Conservation (phyloP, 2,329 filamentous ascomycete genomes). For the Pestalotiopsis fici region DNA sequence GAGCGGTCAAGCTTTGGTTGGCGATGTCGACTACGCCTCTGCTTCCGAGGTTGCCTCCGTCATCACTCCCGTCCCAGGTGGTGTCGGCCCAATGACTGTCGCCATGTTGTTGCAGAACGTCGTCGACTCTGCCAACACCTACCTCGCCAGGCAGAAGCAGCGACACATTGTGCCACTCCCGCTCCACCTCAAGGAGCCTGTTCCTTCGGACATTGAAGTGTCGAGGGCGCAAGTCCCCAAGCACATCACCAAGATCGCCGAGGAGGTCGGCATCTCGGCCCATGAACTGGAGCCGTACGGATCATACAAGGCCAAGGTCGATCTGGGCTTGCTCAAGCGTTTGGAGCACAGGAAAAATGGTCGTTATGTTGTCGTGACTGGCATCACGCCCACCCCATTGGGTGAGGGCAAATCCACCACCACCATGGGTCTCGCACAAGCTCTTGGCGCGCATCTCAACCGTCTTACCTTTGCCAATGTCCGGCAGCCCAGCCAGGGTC, state of each 20-base stretch:
- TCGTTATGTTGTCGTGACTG: slow-evolving; percentile 88
- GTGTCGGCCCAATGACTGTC: slow-evolving; percentile 98
- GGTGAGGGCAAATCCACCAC: slow-evolving; percentile 99
- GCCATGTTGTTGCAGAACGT: slow-evolving; percentile 98
- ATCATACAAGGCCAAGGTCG: slow-evolving; percentile 94
- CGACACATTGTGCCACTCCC: slow-evolving; percentile 82
- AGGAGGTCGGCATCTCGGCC: slow-evolving; percentile 84
- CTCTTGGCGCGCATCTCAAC: slow-evolving; percentile 83
- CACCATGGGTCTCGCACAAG: slow-evolving; percentile 92
- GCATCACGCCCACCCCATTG: slow-evolving; percentile 94
- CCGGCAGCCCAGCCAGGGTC: slow-evolving; percentile 92
- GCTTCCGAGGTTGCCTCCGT: slow-evolving; percentile 84
- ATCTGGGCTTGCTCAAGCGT: slow-evolving; percentile 77
- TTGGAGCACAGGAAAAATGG: slow-evolving; percentile 86
- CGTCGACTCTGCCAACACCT: slow-evolving; percentile 78
- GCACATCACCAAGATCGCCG: slow-evolving; percentile 79
- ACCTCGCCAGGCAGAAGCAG: slow-evolving; percentile 81
- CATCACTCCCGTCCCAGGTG: slow-evolving; percentile 95
- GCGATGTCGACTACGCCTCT: slow-evolving; percentile 90
- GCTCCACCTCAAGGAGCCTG: slow-evolving; percentile 74
- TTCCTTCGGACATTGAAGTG: slow-evolving; percentile 94
- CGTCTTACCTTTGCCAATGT: slow-evolving; percentile 95
- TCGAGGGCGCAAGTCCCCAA: slow-evolving; percentile 91
- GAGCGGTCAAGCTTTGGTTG: slow-evolving; percentile 87
- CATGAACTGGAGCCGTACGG: slow-evolving; percentile 94